phyloP scores from a whole-genome alignment of 164 flowering plant species.

The Liquidambar formosana region DNA sequence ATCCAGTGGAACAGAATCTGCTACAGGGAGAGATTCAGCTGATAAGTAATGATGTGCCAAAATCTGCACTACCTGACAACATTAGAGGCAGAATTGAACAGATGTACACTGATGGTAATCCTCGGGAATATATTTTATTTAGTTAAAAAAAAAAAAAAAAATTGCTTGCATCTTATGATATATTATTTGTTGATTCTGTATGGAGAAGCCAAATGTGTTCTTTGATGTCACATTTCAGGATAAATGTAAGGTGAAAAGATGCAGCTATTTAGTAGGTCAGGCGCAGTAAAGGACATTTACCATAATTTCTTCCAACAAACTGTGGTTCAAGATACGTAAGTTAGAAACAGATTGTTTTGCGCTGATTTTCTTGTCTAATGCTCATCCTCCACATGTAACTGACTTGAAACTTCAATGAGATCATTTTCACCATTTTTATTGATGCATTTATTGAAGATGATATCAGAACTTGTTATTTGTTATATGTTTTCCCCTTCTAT shows the following conservation, averaged over 20 bases:
- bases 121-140: neutral
- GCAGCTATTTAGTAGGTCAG: neutral
- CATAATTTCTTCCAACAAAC: neutral
- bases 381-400: no score
- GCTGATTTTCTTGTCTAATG: no score
- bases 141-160: no score
- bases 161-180: neutral
- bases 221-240: conserved; percentile 18
- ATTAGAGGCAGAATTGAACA: neutral
- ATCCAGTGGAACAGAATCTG: conserved; percentile 6
- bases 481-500: no score
- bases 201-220: neutral
- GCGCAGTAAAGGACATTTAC: neutral
- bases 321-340: no score
- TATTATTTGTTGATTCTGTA: neutral
- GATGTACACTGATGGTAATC: neutral
- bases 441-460: no score
- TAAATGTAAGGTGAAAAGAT: neutral
- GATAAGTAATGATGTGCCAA: neutral
- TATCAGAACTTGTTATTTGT: no score
- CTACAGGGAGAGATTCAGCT: neutral
- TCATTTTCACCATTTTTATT: no score
- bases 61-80: neutral
- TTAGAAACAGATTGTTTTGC: no score
- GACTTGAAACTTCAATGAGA: no score